Conservation (phyloP, 148 eudicot species). For the Spergularia bocconei region DNA sequence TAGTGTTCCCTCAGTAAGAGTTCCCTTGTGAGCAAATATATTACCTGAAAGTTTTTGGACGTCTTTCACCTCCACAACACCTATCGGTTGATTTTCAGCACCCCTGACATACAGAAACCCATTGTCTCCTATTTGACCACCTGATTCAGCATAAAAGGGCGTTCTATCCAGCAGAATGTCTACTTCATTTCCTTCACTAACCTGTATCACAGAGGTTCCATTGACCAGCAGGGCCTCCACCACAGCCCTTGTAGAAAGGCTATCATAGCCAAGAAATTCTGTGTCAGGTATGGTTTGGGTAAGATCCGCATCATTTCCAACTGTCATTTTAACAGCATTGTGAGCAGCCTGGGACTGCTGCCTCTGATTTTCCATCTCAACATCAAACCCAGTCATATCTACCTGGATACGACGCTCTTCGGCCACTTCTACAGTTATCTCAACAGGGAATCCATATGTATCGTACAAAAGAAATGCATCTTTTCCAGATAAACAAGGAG, state of each 20-base stretch:
- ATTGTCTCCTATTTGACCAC: slow-evolving; percentile 95
- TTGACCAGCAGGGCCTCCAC: slow-evolving; percentile 68
- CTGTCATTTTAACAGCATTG: slow-evolving; percentile 73
- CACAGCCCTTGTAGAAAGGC: slow-evolving; percentile 59
- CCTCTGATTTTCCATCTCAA: slow-evolving; percentile 93
- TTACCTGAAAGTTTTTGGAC: slow-evolving; percentile 74
- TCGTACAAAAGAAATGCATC: slow-evolving; percentile 90
- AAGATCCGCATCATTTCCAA: slow-evolving; percentile 65
- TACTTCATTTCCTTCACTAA: slow-evolving; percentile 79
- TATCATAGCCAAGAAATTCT: slow-evolving; percentile 80
- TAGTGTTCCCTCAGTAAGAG: slow-evolving; percentile 57
- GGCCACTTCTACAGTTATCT: slow-evolving; percentile 91
- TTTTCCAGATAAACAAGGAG: slow-evolving; percentile 80
- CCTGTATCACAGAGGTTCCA: slow-evolving; percentile 62
- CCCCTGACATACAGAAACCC: slow-evolving; percentile 63
- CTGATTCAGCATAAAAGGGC: slow-evolving; percentile 98
- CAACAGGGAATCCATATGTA: slow-evolving; percentile 93
- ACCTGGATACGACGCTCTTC: slow-evolving; percentile 68
- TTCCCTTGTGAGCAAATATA: slow-evolving; percentile 80
- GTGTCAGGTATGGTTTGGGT: slow-evolving; percentile 61
- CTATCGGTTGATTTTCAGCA: slow-evolving; percentile 41
- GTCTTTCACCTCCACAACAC: slow-evolving; percentile 77
- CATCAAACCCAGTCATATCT: slow-evolving; percentile 71
- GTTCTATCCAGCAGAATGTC: slow-evolving; percentile 83
- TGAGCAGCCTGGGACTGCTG: slow-evolving; percentile 97